phyloP scores from a whole-genome alignment of 805 yeast species.

The Teunomyces kruisii region DNA sequence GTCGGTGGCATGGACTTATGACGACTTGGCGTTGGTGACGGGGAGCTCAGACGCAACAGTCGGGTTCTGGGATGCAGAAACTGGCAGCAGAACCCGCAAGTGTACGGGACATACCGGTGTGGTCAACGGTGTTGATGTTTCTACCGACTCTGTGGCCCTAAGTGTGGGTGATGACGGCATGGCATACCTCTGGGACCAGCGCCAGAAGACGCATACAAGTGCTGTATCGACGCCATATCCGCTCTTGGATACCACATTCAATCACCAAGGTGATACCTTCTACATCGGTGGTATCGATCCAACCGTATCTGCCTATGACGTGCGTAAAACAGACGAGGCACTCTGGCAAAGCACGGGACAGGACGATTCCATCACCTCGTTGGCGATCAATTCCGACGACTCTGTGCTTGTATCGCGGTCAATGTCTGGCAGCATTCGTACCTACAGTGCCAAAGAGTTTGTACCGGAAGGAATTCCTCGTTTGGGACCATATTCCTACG shows the following conservation, averaged over 20 bases:
- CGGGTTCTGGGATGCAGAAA: conserved; percentile 60
- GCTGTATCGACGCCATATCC: conserved; percentile 55
- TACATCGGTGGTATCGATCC: conserved; percentile 73
- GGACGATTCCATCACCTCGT: conserved; percentile 57
- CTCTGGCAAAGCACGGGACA: conserved; percentile 45
- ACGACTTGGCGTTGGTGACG: conserved; percentile 45
- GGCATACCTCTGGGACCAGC: conserved; percentile 61
- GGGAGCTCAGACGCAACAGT: conserved; percentile 63
- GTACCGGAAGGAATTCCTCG: conserved; percentile 42
- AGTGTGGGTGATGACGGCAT: conserved; percentile 70
- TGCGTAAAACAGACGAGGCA: conserved; percentile 41
- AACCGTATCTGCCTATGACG: conserved; percentile 57
- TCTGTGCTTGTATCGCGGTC: conserved; percentile 51
- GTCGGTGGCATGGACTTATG: conserved; percentile 52
- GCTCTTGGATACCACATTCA: conserved; percentile 45
- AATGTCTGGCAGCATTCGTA: conserved; percentile 55
- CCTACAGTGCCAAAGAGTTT: conserved; percentile 52
- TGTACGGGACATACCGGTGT: conserved; percentile 50
- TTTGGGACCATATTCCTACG: conserved; percentile 47
- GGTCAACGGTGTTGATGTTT: conserved; percentile 54
- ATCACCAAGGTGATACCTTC: conserved; percentile 39
- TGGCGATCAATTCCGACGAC: conserved; percentile 48
- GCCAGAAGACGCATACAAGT: conserved; percentile 47
- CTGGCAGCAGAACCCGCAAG: conserved; percentile 56
- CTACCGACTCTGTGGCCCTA: conserved; percentile 28